Evolutionary conservation across 177 flowering plant species (phyloP), one percentile per base, ranked within the genome.

Genomic region (Telopea speciosissima): DNA sequence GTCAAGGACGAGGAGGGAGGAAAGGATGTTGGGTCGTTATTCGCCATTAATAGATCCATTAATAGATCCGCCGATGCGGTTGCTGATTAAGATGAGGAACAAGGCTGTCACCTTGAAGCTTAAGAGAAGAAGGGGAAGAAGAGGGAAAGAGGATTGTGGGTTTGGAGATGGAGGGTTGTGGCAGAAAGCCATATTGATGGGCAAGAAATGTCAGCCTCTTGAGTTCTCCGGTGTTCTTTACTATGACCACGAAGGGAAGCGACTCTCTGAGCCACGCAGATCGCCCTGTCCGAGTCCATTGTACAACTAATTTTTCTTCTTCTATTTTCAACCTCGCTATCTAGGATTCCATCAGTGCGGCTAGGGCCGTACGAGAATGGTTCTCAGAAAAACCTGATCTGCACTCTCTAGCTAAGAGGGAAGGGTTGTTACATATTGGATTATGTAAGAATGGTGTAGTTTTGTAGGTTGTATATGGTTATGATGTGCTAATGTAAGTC

Each of bases 101-200:
- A 84, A 84, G 75, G 78, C 77, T 40, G 68, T 49, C 25, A 79
- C 81, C 1, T 74, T 77, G 31, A 22, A 72, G 24, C 25, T 69
- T 16, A 75, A 70, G 78, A 79, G 72, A 25, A 21, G 72, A 45
- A 25, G 65, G 28, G 10, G 64, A 36, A 44, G 14, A 44, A 9
- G 7, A 13, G 49, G 7, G 7, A 13, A 44, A 13, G 68, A 2
- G 1, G 71, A 62, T 12, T 79, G 68, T 16, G 82, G 75, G 24
- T 73, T 70, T 26, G 87, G 78, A 13, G 84, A 78, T 44, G 87
- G 78, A 0, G 88, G 88, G 3, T 36, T 88, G 68, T 86, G 91
- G 89, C 89, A 85, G 79, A 86, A 73, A 68, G 62, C 67, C 8
- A 88, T 86, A 23, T 69, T 86, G 80, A 85, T 86, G 91, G 91